Percentiles rank a stretch among this genome's conserved stretches.
Conservation (phyloP, 768 basidiomycete genomes). For the Trametes cinnabarina region DNA sequence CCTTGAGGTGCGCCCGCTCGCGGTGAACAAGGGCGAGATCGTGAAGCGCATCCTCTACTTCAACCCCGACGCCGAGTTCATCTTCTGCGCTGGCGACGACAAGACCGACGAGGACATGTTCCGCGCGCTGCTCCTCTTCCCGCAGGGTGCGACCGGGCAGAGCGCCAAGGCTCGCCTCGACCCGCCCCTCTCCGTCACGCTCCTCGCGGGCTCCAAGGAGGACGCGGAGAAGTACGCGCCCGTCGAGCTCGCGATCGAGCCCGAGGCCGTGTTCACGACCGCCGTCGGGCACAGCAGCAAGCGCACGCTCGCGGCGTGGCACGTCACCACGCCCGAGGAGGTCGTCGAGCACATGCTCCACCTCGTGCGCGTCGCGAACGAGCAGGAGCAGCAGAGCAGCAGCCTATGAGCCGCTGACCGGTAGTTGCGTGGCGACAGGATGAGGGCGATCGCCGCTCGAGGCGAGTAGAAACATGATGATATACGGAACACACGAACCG, state of each 20-base stretch:
- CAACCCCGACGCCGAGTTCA: constrained; percentile 91
- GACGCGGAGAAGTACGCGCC: constrained; percentile 34
- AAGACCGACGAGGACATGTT: constrained; percentile 99
- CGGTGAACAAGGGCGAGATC: constrained; percentile 98
- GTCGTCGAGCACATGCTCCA: constrained; percentile 77
- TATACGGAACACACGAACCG: not conserved
- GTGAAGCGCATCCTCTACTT: constrained; percentile 91
- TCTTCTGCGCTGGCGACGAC: constrained; percentile 98
- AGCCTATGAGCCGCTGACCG: not conserved
- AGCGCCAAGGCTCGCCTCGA: constrained; percentile 38
- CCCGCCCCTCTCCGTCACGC: constrained; percentile 52
- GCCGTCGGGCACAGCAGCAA: constrained; percentile 91
- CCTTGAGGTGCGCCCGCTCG: constrained; percentile 91
- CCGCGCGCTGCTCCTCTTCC: constrained; percentile 75
- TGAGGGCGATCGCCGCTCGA: too few species aligned
- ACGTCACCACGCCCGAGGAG: constrained; percentile 86
- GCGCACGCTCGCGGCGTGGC: constrained; percentile 88
- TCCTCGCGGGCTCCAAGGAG: constrained; percentile 30
- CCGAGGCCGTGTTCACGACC: constrained; percentile 83
- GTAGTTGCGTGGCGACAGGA: too few species aligned
- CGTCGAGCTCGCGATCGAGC: constrained; percentile 60
- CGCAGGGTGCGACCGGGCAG: constrained; percentile 21
- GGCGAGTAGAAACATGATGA: too few species aligned
- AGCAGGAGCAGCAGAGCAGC: not conserved
- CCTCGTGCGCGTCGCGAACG: constrained; percentile 38